Conservation (phyloP, 768 basidiomycete genomes). For the Lactarius trivialis region DNA sequence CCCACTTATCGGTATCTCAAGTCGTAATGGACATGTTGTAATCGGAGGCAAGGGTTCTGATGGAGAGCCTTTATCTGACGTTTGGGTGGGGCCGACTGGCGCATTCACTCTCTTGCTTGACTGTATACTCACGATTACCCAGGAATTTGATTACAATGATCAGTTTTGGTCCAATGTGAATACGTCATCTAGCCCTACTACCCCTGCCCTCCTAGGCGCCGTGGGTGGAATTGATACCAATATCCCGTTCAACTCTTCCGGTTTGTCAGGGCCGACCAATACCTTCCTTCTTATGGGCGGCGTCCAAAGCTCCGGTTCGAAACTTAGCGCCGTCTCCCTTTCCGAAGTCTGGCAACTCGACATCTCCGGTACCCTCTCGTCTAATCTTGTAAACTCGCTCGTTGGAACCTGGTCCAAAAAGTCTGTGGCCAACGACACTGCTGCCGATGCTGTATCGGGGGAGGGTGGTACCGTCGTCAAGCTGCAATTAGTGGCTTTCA, state of each 20-base stretch:
- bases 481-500: slow-evolving; percentile 46
- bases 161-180: slow-evolving; percentile 68
- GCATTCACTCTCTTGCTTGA: slow-evolving; percentile 9
- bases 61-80: slow-evolving; percentile 52
- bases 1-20: slow-evolving; percentile 29
- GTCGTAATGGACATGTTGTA: slow-evolving; percentile 68
- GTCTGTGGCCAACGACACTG: slow-evolving; percentile 35
- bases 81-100: slow-evolving; percentile 53
- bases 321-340: slow-evolving; percentile 36
- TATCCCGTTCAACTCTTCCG: slow-evolving; percentile 36
- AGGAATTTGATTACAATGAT: slow-evolving; percentile 74
- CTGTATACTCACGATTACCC: slow-evolving; percentile 15
- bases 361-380: slow-evolving; percentile 63
- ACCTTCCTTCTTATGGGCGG: slow-evolving; percentile 75
- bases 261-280: slow-evolving; percentile 52
- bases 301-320: slow-evolving; percentile 35
- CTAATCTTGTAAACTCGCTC: slow-evolving; percentile 50
- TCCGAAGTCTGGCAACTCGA: slow-evolving; percentile 68
- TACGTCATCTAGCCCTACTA: slow-evolving; percentile 37
- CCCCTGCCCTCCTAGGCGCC: slow-evolving; percentile 61
- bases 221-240: slow-evolving; percentile 62
- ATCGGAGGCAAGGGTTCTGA: slow-evolving; percentile 61
- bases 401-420: slow-evolving; percentile 56
- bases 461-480: slow-evolving; percentile 55
- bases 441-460: slow-evolving; percentile 37